Base-by-base conservation (phyloP, 1,284 basidiomycete species). In the Singerocomus inundabilis region DNA sequence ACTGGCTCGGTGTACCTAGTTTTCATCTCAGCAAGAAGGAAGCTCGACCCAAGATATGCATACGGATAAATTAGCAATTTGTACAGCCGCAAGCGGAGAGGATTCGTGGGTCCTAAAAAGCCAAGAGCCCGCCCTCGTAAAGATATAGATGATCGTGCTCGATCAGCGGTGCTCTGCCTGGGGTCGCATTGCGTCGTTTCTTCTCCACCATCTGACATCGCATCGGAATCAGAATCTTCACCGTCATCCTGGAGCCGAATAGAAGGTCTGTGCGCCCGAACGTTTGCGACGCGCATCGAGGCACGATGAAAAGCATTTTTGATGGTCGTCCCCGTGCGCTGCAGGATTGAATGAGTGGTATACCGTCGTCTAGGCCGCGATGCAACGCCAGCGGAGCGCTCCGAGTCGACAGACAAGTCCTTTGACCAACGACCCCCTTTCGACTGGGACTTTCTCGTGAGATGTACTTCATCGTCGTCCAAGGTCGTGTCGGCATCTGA, bases 1-100 rank as follows among this genome's bases (percentile, higher is more conserved):
- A 76, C 57, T 11, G 93, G 92, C 69, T 99, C 95, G 15, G 93
- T 92, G 81, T 85, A 90, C 56, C 91, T 93, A 55, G 47, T 38
- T 21, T 43, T 32, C 6, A 29, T 36, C 10, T 49, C 38, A 32
- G 59, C n/a, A 25, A 33, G 29, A 8, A 2, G 28, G 13, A 51
- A 35, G n/a, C 21, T 11, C 29, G 4, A 33, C 10, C 13, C 29
- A 37, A 40, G 35, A 34, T 35, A 32, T 9, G 72, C 77, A 55
- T 59, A 93, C 88, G 80, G 74, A 68, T 83, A 81, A 11, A 85
- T 73, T 31, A 96, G 72, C 45, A 90, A 71, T n/a, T 72, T 70
- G 64, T 85, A 89, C 63, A 90, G 76, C 1, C 74, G 68, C 39
- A 80, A 68, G 18, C 93, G 79, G 9, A 92, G 49, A 52, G 62